Evolutionary conservation across 768 basidiomycete species (phyloP).

Genomic region (Hygrophoropsis aurantiaca): DNA sequence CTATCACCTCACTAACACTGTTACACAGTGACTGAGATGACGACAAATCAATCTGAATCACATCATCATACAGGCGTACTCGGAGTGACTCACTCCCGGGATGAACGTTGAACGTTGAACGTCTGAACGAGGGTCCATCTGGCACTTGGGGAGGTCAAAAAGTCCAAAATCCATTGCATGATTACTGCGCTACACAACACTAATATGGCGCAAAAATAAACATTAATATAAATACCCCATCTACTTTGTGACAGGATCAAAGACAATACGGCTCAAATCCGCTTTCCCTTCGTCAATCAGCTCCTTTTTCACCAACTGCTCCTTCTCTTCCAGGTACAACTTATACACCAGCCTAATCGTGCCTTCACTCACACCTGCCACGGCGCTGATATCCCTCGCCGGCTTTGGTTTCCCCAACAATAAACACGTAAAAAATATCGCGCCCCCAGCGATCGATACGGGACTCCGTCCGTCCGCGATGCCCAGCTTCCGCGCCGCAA

Average conservation of each 20-base stretch:
- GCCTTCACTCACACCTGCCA: conserved; percentile 93
- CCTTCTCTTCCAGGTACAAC: conserved; percentile 69
- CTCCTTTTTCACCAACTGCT: conserved; percentile 80
- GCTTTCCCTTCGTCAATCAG: conserved; percentile 84
- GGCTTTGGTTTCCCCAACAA: conserved; percentile 74
- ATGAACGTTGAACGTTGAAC: too few relatives aligned
- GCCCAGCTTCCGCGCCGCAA: conserved; percentile 76
- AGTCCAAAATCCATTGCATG: conserved; percentile 5
- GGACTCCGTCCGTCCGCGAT: conserved; percentile 94
- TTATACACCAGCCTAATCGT: conserved; percentile 92
- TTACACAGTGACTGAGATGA: too few relatives aligned
- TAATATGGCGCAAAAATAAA: not conserved
- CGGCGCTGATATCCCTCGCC: conserved; percentile 81
- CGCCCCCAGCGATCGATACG: conserved; percentile 97
- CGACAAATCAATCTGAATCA: too few relatives aligned
- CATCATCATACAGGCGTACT: too few relatives aligned
- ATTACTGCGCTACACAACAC: not conserved
- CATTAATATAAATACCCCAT: not conserved
- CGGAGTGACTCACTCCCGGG: too few relatives aligned
- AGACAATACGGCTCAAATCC: conserved; percentile 29
- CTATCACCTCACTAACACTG: too few relatives aligned
- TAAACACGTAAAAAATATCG: conserved; percentile 90
- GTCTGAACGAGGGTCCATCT: too few relatives aligned
- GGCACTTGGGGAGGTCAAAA: too few relatives aligned
- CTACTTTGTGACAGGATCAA: conserved; percentile 21